These are phyloP conservation scores for Eustoma russellianum DNA, from an alignment of 257 asterid species.

Conservation along the genomic window DNA sequence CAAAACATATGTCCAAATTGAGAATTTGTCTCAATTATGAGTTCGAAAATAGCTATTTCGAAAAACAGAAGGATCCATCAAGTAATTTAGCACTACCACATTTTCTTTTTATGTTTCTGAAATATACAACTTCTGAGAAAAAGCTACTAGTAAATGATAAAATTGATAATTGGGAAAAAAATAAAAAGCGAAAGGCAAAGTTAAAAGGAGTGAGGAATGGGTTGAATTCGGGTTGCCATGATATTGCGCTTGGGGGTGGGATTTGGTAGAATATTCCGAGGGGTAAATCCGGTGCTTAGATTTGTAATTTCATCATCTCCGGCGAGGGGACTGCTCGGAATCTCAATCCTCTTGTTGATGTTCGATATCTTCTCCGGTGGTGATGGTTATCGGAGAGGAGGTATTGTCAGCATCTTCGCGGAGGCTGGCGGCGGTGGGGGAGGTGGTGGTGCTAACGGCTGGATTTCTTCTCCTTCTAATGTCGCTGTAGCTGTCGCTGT, in stretches of 20 bases:
- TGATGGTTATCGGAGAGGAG: constrained; percentile 41
- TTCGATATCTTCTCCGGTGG: constrained; percentile 45
- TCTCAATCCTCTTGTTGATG: constrained; percentile 25
- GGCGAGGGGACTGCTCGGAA: constrained; percentile 11
- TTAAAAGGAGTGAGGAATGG: constrained; percentile 1
- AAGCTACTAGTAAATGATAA: no score
- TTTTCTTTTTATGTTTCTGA: no score
- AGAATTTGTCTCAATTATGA: no score
- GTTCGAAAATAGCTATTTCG: no score
- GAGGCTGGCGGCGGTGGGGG: constrained; percentile 37
- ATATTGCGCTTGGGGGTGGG: constrained; percentile 5
- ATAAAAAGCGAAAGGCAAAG: no score
- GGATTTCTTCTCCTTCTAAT: constrained; percentile 30
- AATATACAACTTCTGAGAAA: no score
- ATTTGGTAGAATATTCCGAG: constrained; percentile 5
- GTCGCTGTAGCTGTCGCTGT: constrained; percentile 62
- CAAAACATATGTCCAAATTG: no score
- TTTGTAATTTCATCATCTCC: constrained; percentile 8
- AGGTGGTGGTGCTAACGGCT: constrained; percentile 25
- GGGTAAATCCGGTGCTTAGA: constrained; percentile 18
- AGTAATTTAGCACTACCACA: no score
- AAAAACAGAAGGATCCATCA: no score
- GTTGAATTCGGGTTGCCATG: constrained; percentile 3
- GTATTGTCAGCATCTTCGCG: constrained; percentile 30
- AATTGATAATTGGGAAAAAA: no score